Evolutionary conservation across 257 asterid species (phyloP), one percentile per base, ranked within the genome.

Genomic region (Fraxinus pennsylvanica): DNA sequence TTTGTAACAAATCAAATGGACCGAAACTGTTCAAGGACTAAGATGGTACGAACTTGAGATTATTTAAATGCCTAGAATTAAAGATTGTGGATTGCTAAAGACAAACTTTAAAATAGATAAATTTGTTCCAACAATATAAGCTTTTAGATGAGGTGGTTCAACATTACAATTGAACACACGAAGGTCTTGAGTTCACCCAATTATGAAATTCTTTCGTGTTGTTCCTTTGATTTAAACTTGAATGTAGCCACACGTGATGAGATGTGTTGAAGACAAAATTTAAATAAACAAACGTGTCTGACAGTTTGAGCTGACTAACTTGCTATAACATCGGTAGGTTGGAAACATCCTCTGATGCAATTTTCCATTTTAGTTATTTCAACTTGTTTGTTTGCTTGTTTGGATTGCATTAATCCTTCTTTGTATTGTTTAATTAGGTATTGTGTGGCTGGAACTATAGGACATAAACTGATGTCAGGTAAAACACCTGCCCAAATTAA

Each of bases 391-490:
- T 75, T 76, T 21, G 27, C 73, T 35, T 15, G 8, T 67, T 78
- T 65, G 50, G 70, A 54, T 78, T 59, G 36, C 65, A 73, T 72
- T 79, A 43, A 52, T 79, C 70, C 77, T 41, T 45, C 45, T 69
- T 63, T 71, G 38, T 82, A 39, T 72, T 74, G 66, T 45, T 25
- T 80, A 63, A 45, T 67, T 88, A 92, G 97, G 83, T 91, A 89
- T 75, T 93, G 97, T 87, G 88, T 85, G 72, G 96, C 96, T 74
- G 97, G 97, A 75, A 95, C 98, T 17, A 73, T 95, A 54, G 99
- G 99, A 59, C 90, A 87, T 81, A 87, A 78, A 81, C 78, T 95
- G 88, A 84, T 89, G 92, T 87, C 96, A 63, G 96, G 90, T 79
- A 95, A 90, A 83, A 79, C 77, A 81, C 97, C 96, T 8, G 81